These are phyloP conservation scores for Penicillium concentricum DNA, from an alignment of 2,329 filamentous ascomycete species.

Conservation along the genomic window DNA sequence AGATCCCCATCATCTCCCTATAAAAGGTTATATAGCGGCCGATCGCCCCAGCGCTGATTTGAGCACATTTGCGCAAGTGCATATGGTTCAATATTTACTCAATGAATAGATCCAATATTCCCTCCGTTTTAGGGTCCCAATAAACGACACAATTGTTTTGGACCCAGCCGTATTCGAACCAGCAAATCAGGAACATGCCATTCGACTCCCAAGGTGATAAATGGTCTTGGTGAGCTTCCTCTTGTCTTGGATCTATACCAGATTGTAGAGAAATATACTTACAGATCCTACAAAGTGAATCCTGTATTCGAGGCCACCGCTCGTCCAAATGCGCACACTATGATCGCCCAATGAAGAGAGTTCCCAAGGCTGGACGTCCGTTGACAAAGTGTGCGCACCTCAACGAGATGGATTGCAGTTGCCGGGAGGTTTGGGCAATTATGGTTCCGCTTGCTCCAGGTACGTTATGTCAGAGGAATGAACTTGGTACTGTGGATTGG, in stretches of 20 bases:
- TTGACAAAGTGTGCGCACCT: background rate
- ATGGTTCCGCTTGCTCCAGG: conserved; percentile 7
- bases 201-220: conserved; percentile 1
- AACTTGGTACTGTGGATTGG: background rate
- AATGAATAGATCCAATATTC: background rate
- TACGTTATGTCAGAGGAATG: background rate
- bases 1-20: background rate
- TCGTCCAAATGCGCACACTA: conserved; percentile 4
- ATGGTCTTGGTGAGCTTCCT: conserved; percentile 1
- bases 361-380: conserved; percentile 2
- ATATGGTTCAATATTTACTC: background rate
- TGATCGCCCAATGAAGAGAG: conserved; percentile 2
- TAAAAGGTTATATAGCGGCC: background rate
- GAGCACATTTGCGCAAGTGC: background rate
- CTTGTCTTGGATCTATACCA: background rate
- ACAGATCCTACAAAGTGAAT: background rate
- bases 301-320: conserved; percentile 4
- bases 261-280: background rate
- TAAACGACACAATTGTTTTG: background rate
- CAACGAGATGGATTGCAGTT: background rate
- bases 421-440: conserved; percentile 2
- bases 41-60: background rate
- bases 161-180: background rate
- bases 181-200: background rate
- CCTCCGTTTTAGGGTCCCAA: background rate